Evolutionary conservation across 2,329 filamentous ascomycete species (phyloP).

Genomic region (Apiospora sp.): DNA sequence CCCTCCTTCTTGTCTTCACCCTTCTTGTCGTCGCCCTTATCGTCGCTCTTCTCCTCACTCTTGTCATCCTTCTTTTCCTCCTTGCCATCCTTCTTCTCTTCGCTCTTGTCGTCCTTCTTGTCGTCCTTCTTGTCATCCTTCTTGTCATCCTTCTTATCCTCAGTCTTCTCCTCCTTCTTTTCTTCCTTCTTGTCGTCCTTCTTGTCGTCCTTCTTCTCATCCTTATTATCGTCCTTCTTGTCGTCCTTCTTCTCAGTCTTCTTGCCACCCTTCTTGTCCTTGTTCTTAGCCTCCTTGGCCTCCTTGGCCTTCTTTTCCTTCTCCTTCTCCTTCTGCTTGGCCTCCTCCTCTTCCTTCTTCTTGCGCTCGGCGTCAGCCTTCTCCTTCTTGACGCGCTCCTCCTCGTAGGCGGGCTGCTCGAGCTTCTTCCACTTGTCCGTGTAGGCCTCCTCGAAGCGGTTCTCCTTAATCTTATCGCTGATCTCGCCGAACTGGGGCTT

Average conservation of each 20-base stretch:
- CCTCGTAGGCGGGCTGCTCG: conserved; percentile 40
- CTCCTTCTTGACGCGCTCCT: conserved; percentile 49
- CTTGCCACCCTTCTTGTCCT: conserved; percentile 37
- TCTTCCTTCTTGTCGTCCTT: conserved; percentile 44
- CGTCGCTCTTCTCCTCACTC: not conserved
- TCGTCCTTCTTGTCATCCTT: conserved; percentile 33
- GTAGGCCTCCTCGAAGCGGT: conserved; percentile 44
- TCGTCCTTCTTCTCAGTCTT: conserved; percentile 35
- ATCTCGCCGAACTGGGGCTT: conserved; percentile 47
- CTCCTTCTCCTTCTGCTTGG: conserved; percentile 30
- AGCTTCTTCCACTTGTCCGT: conserved; percentile 55
- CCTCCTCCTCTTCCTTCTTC: conserved; percentile 42
- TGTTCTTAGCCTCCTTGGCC: conserved; percentile 38
- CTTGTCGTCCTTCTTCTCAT: conserved; percentile 44
- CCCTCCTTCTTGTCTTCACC: not conserved
- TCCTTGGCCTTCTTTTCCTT: conserved; percentile 41
- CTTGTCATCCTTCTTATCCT: conserved; percentile 29
- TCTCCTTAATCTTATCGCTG: conserved; percentile 48
- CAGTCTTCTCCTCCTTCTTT: conserved; percentile 42
- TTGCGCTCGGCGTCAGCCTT: conserved; percentile 44
- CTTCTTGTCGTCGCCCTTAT: conserved; percentile 50
- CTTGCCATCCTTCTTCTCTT: conserved; percentile 33
- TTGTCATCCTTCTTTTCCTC: conserved; percentile 34
- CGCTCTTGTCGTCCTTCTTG: conserved; percentile 41
- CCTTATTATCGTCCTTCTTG: conserved; percentile 23